Evolutionary conservation across 495 filamentous ascomycete species (phyloP), one percentile per base, ranked within the genome.

Genomic region (Copromyces sp.): DNA sequence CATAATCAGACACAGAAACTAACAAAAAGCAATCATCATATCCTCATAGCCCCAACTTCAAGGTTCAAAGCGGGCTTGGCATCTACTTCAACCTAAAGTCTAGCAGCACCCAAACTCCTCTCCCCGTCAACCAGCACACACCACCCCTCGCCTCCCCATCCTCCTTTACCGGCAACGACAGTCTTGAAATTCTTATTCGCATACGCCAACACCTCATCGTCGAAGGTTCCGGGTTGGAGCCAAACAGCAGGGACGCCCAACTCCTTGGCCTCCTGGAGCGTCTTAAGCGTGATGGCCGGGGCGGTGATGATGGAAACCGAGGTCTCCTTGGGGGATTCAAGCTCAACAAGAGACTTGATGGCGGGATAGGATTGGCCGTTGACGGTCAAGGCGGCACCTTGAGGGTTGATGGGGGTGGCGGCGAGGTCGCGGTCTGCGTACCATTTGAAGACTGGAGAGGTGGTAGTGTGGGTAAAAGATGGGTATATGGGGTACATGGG

Each of bases 111-210:
- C 77, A 94, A 76, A 68, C 88, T 91, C 73, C 84, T 82, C 76
- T 96, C 94, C 2, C 94, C 94, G 84, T 97, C 92, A 14, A 97
- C 94, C 70, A 97, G 81, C 41, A 98, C 93, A 81, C 94, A 97
- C 91, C 93, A 96, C 4, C 94, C 94, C 82, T 96, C 93, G 44
- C 85, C 81, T 32, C 87, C 91, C 53, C 53, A 17, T 14, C 92
- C 92, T 4, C 89, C 91, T 7, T 89, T 87, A 5, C 91, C 93
- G 9, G 83, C 87, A 75, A 97, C 85, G 35, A 89, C 91, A 35
- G 89, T 89, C 74, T 87, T 83, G 79, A 95, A 93, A 77, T 83
- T 79, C 59, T 81, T 81, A 78, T 82, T 81, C 29, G 93, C 93
- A 81, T 86, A 95, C 9, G 84, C 83, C 74, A 97, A 76, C 59